Base-by-base conservation (phyloP, 148 eudicot genomes). In the Simmondsia chinensis region DNA sequence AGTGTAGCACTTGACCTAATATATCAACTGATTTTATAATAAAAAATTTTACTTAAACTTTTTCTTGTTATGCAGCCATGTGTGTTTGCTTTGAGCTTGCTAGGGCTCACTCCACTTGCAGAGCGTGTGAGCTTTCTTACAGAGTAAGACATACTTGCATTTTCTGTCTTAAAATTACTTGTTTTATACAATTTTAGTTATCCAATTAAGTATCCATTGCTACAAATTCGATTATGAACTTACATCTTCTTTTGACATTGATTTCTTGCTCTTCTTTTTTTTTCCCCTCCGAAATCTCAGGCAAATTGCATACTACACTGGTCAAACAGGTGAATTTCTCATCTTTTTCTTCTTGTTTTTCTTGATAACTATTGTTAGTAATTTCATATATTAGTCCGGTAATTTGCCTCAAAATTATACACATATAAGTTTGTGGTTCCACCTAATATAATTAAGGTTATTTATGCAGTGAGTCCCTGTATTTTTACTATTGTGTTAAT, bases 61-160 rank as follows among this genome's bases (percentile, higher is more conserved):
- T 54, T 6, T 33, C 15, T 4, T 24, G n/a, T 7, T n/a, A n/a
- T 5, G 40, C 87, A 89, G 97, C 69, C 81, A 16, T 89, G 97
- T 94, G 64, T 84, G 4, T 89, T 89, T 39, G 94, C 63, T 9
- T 69, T 89, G 74, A 89, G 97, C 49, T 71, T 84, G 35, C 75
- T 89, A 37, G 97, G 77, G 54, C 80, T 89, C 25, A 65, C 77
- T 1, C 93, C 95, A 9, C 77, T 89, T 9, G 97, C 97, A 0
- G 97, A 89, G 63, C 82, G 97, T 19, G 68, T 89, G 56, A 89
- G 95, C 69, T 89, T 89, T 52, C 62, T 89, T 1, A 89, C 97
- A 24, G 97, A 89, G 97, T 89, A 73, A 71, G 95, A 8, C 12
- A 17, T 13, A 12, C 20, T 19, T 1, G 41, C 4, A 17, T 39